Conservation (phyloP, 2,329 filamentous ascomycete species). For the Diaporthe sp. region DNA sequence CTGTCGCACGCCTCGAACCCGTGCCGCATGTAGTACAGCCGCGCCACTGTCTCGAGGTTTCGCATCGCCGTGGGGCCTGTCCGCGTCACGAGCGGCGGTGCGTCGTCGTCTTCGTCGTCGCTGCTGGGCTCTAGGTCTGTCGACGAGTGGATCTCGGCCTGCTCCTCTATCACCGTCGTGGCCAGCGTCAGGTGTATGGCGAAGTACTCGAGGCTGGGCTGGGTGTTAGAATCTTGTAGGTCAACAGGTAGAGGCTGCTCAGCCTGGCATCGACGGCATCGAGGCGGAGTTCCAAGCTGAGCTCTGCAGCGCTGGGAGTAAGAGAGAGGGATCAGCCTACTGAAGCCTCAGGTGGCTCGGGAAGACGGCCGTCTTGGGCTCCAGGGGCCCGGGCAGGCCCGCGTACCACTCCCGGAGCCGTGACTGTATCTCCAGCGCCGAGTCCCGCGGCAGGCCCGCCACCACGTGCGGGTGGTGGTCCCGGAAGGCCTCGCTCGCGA, state of each 20-base stretch:
- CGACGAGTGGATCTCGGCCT: neutral
- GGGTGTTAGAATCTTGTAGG: neutral
- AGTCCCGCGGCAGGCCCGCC: neutral
- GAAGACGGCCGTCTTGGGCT: neutral
- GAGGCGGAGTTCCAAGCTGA: too few species aligned
- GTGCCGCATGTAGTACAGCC: constrained; percentile 22
- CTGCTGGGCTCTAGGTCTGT: neutral
- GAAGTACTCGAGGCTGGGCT: constrained; percentile 1
- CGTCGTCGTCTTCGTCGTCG: neutral
- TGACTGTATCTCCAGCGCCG: neutral
- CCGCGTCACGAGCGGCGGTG: neutral
- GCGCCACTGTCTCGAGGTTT: constrained; percentile 16
- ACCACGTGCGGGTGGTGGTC: neutral
- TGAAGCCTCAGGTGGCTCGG: constrained; percentile 12
- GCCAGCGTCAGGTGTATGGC: neutral
- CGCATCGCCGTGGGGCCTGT: neutral
- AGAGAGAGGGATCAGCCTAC: neutral
- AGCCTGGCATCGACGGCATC: neutral
- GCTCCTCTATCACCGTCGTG: constrained; percentile 15
- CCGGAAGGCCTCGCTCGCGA: neutral
- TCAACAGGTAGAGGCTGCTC: neutral
- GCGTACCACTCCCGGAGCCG: neutral
- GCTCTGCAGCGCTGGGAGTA: neutral
- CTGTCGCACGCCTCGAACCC: constrained; percentile 18
- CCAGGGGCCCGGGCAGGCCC: neutral